phyloP scores from a whole-genome alignment of 2,329 filamentous ascomycete species.

The Sporothrix brunneoviolacea region DNA sequence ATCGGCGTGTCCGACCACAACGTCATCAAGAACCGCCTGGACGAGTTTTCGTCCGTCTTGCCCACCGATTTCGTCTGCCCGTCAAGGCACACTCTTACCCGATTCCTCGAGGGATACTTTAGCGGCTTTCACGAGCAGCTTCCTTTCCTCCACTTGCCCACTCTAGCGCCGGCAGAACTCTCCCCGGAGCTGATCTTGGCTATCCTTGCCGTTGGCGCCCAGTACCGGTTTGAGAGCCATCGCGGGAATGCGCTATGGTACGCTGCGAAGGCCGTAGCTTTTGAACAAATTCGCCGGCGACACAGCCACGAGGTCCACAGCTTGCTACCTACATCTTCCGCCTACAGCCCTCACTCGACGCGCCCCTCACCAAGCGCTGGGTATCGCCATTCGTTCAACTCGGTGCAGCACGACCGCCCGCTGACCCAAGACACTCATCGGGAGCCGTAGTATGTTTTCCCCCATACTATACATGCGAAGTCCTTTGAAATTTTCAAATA shows the following conservation, averaged over 20 bases:
- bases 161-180: slow-evolving; percentile 55
- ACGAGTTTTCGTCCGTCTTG: slow-evolving; percentile 54
- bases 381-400: slow-evolving; percentile 53
- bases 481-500: too few species aligned
- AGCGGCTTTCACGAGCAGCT: slow-evolving; percentile 56
- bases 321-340: slow-evolving; percentile 48
- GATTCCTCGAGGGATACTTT: slow-evolving; percentile 65
- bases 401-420: slow-evolving; percentile 50
- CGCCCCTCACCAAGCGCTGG: slow-evolving; percentile 51
- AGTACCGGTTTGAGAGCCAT: slow-evolving; percentile 57
- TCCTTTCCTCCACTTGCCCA: slow-evolving; percentile 61
- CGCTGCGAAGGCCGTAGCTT: slow-evolving; percentile 50
- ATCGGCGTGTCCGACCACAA: slow-evolving; percentile 50
- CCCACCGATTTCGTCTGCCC: slow-evolving; percentile 60
- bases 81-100: slow-evolving; percentile 59
- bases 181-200: slow-evolving; percentile 62
- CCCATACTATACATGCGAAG: too few species aligned
- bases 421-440: slow-evolving; percentile 52
- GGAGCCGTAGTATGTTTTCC: slow-evolving; percentile 48
- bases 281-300: slow-evolving; percentile 52
- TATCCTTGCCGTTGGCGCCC: slow-evolving; percentile 60
- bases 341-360: slow-evolving; percentile 55
- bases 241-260: slow-evolving; percentile 56
- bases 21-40: slow-evolving; percentile 50
- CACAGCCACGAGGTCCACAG: slow-evolving; percentile 52